Conservation (phyloP, 495 filamentous ascomycete genomes). For the Eremomyces bilateralis region DNA sequence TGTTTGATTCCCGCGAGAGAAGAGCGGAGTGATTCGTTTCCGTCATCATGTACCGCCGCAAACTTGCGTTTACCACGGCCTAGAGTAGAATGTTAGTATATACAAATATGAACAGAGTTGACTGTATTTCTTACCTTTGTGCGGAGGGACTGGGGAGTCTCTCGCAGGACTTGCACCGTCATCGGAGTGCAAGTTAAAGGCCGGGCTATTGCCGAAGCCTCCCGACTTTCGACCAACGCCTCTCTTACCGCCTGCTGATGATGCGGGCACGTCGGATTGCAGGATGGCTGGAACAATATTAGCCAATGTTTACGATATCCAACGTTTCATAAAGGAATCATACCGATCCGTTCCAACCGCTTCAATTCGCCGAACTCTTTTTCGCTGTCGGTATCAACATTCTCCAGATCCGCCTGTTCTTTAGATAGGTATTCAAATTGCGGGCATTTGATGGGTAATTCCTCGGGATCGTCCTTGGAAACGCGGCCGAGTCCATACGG, state of each 20-base stretch:
- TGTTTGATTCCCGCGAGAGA: no score
- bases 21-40: no score
- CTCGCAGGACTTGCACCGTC: constrained; percentile 2
- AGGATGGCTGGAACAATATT: constrained; percentile 10
- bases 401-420: constrained; percentile 61
- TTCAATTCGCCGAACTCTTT: constrained; percentile 70
- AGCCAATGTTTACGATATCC: constrained; percentile 29
- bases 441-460: constrained; percentile 60
- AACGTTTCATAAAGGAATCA: constrained; percentile 6
- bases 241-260: no score
- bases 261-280: constrained; percentile 10
- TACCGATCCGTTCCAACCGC: constrained; percentile 59
- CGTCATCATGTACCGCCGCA: no score
- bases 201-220: no score
- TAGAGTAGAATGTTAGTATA: no score
- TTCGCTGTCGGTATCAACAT: constrained; percentile 76
- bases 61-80: no score
- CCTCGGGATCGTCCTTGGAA: constrained; percentile 30
- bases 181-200: constrained; percentile 10
- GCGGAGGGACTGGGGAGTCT: neutral
- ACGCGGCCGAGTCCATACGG: constrained; percentile 64
- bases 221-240: no score
- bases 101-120: no score
- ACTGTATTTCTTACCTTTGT: no score
- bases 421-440: constrained; percentile 52